Percentiles rank a stretch among this genome's conserved stretches.
These are phyloP conservation scores for Garcia nutans DNA, from an alignment of 345 rosid species.

Conservation along the genomic window DNA sequence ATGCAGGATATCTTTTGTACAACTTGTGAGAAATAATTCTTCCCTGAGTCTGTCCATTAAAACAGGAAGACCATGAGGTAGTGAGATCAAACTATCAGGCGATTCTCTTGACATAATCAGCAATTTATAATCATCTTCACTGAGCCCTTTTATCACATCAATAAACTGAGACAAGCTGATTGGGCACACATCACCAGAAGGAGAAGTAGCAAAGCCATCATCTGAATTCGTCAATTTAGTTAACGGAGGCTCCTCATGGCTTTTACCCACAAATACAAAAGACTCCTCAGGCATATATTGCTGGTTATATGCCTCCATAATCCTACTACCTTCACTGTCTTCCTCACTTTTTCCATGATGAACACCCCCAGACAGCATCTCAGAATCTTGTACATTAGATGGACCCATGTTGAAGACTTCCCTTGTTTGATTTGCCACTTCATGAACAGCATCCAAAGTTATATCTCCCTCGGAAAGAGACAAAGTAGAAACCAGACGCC, in stretches of 20 bases:
- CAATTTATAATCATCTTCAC: constrained; percentile 51
- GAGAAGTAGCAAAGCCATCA: constrained; percentile 23
- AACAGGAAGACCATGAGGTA: constrained; percentile 15
- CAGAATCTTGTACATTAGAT: constrained; percentile 25
- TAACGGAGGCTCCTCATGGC: constrained; percentile 38
- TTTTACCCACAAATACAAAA: constrained; percentile 31
- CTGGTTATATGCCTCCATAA: constrained; percentile 32
- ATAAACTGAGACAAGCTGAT: constrained; percentile 47
- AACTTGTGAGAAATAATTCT: constrained; percentile 50
- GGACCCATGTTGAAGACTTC: constrained; percentile 24
- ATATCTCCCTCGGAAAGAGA: constrained; percentile 31
- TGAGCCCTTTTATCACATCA: constrained; percentile 47
- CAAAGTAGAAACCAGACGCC: constrained; percentile 20
- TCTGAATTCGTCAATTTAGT: constrained; percentile 25
- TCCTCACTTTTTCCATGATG: constrained; percentile 22
- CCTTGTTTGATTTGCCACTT: constrained; percentile 14
- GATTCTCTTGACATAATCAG: constrained; percentile 48
- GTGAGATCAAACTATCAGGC: constrained; percentile 17
- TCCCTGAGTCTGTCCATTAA: constrained; percentile 55
- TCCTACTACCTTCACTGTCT: constrained; percentile 22
- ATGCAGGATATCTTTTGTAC: constrained; percentile 51
- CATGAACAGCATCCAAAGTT: constrained; percentile 16
- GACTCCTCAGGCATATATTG: constrained; percentile 37
- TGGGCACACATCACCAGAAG: constrained; percentile 29
- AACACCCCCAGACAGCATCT: constrained; percentile 20